Evolutionary conservation across 345 rosid genomes (phyloP), one percentile per base, ranked within the genome.

Genomic region (Hevea brasiliensis): DNA sequence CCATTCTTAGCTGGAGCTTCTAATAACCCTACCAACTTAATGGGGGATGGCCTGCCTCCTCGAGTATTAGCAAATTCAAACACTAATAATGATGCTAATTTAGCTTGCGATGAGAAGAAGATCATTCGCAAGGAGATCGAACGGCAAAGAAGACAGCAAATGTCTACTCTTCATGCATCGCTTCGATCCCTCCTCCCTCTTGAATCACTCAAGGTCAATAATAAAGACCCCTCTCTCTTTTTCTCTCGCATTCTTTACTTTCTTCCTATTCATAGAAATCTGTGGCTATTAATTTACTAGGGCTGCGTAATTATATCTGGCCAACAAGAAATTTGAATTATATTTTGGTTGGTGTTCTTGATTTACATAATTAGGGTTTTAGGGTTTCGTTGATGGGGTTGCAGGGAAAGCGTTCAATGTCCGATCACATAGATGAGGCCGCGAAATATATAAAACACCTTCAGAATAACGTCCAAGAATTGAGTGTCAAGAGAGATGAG

Each of bases 361-460:
- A 48, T 65, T 51, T 29, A 18, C 44, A 50, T 37, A 9, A 9
- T 67, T 47, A 29, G 50, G 72, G 35, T 20, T 67, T 50, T 59
- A 67, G 54, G 74, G 67, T 79, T 63, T 57, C 26, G 15, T 13
- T 42, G 21, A 51, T 70, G 5, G 69, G 53, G 47, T 50, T 82
- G 23, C 77, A 91, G 98, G 97, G 96, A 79, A 93, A 89, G 81
- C 87, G 98, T 14, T 87, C 97, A 37, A 85, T 81, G 71, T 89
- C 96, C 29, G 98, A 91, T 85, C 94, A 86, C 58, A 87, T 90
- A 79, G 68, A 85, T 59, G 97, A 84, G 80, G 93, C 94, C 1
- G 86, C 80, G 75, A 87, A 87, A 55, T 89, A 91, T 70, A 87
- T 93, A 72, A 85, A 76, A 66, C 77, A 84, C 69, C 72, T 87